Percentiles rank a stretch among this genome's conserved stretches.
These are phyloP conservation scores for Holtermanniella nyarrowii DNA, from an alignment of 768 basidiomycete species.

Conservation along the genomic window DNA sequence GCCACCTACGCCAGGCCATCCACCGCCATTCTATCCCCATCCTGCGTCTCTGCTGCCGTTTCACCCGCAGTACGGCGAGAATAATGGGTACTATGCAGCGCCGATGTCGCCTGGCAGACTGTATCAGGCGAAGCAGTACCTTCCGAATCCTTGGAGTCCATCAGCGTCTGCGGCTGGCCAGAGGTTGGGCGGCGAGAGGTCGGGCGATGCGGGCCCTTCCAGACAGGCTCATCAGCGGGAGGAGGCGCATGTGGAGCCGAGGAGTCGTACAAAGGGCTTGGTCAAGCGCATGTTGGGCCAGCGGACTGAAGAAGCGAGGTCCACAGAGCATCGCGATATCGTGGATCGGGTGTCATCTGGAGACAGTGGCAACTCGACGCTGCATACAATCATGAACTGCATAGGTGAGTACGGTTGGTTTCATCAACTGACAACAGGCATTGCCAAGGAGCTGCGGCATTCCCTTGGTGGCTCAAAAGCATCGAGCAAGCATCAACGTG, in stretches of 20 bases:
- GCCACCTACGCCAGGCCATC: background rate
- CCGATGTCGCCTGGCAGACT: background rate
- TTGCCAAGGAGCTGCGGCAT: background rate
- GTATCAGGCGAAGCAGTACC: background rate
- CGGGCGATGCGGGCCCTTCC: too few species aligned
- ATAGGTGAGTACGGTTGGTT: background rate
- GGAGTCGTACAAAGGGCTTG: too few species aligned
- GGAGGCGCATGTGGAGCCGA: too few species aligned
- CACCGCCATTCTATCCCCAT: constrained; percentile 15
- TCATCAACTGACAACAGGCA: background rate
- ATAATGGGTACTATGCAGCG: background rate
- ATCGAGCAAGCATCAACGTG: background rate
- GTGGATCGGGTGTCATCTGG: too few species aligned
- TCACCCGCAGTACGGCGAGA: constrained; percentile 7
- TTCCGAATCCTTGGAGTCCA: background rate
- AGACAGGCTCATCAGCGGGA: too few species aligned
- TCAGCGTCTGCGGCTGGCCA: background rate
- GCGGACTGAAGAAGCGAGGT: too few species aligned
- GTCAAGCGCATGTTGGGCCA: too few species aligned
- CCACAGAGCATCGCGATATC: too few species aligned
- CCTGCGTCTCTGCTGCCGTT: constrained; percentile 12
- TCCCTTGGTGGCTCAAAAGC: background rate
- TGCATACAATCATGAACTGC: background rate
- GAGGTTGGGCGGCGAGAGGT: too few species aligned
- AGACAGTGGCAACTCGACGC: too few species aligned